A percentile compares a stretch with the other conserved stretches of the same genome.
Evolutionary conservation across 352 stramenopile genomes (phyloP).

Genomic region (Phytopythium delawarense): DNA sequence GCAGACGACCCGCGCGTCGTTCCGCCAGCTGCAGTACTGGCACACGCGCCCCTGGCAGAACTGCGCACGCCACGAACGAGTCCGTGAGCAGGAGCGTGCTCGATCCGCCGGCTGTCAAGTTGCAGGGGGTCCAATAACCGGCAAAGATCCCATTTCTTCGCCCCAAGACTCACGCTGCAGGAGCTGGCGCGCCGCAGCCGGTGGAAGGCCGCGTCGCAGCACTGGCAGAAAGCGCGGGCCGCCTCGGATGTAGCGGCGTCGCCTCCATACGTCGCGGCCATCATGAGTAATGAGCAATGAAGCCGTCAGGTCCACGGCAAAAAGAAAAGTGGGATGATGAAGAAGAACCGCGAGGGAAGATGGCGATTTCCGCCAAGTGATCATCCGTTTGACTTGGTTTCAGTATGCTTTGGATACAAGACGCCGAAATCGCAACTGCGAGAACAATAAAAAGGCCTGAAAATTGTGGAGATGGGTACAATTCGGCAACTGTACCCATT

Average conservation of each 20-base stretch:
- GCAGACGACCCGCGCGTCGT: constrained; percentile 23
- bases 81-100: constrained; percentile 9
- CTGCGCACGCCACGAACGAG: constrained; percentile 13
- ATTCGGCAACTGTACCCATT: constrained; percentile 5
- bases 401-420: constrained; percentile 14
- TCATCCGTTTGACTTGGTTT: constrained; percentile 9
- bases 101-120: background rate
- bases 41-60: constrained; percentile 34
- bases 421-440: background rate
- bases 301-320: background rate
- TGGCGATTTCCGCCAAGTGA: background rate
- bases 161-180: constrained; percentile 32
- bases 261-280: constrained; percentile 1
- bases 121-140: background rate
- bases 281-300: constrained; percentile 7
- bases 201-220: constrained; percentile 39
- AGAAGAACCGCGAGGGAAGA: constrained; percentile 1
- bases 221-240: constrained; percentile 26
- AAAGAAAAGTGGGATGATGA: constrained; percentile 1
- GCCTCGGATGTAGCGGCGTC: background rate
- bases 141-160: background rate
- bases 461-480: constrained; percentile 22
- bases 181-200: constrained; percentile 27
- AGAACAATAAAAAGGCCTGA: constrained; percentile 2
- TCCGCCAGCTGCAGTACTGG: constrained; percentile 39